Evolutionary conservation across 1,139 yeast species (phyloP).

Genomic region (Kluyveromyces sp.): DNA sequence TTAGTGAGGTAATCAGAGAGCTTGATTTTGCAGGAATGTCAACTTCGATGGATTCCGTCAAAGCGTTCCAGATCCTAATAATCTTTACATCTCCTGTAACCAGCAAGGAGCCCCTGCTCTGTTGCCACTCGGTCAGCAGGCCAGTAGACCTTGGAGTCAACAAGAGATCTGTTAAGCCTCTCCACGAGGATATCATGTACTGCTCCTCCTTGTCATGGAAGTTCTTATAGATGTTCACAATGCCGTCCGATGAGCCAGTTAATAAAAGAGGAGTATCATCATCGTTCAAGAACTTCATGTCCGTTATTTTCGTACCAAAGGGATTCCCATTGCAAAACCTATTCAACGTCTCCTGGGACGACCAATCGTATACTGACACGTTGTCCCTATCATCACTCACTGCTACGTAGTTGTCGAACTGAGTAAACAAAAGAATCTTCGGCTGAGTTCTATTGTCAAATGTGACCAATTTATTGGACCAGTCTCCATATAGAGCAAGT

Average conservation of each 20-base stretch:
- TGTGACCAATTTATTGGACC: constrained; percentile 62
- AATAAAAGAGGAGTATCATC: constrained; percentile 81
- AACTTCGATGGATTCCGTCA: constrained; percentile 75
- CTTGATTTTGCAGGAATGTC: constrained; percentile 92
- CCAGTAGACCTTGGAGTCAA: constrained; percentile 80
- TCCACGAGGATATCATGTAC: constrained; percentile 80
- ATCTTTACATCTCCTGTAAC: constrained; percentile 95
- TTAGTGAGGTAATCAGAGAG: constrained; percentile 78
- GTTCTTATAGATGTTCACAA: constrained; percentile 74
- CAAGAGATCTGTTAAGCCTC: constrained; percentile 81
- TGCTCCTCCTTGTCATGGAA: constrained; percentile 52
- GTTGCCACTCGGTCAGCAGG: constrained; percentile 92
- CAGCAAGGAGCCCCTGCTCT: constrained; percentile 80
- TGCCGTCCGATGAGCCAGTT: constrained; percentile 92
- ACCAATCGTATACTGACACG: constrained; percentile 89
- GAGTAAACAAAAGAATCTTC: constrained; percentile 70
- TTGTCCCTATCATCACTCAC: constrained; percentile 82
- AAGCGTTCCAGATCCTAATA: constrained; percentile 94
- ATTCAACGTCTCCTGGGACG: constrained; percentile 45
- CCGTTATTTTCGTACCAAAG: constrained; percentile 81
- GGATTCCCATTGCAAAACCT: constrained; percentile 83
- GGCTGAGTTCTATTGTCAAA: constrained; percentile 78
- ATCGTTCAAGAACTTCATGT: constrained; percentile 78
- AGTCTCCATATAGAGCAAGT: constrained; percentile 73
- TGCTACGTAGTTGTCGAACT: constrained; percentile 78